Evolutionary conservation across 2,329 filamentous ascomycete species (phyloP), one percentile per base, ranked within the genome.

Genomic region (Sarocladium oryzae): DNA sequence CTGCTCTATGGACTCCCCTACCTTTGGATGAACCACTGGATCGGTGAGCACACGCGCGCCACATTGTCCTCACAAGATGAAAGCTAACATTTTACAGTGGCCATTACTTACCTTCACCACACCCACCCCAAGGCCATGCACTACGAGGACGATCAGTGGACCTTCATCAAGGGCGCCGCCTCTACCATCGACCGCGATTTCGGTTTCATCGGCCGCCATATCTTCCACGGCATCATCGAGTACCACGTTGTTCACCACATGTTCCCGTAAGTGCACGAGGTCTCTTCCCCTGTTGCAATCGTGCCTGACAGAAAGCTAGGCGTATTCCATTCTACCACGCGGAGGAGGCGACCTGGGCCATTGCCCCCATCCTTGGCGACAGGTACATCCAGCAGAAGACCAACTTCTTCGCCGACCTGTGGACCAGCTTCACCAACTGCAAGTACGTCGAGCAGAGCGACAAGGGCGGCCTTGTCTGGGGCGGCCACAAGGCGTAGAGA

Each of bases 281-380:
- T 30, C 28, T 30, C 48, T 52, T 28, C 20, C 7, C 9, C 9
- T 15, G 10, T 24, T 2, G n/a, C 16, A 46, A 24, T 23, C 7
- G 16, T 38, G n/a, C 9, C 24, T 32, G 4, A 33, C 24, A 32
- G 15, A 15, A 15, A 13, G n/a, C n/a, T 16, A 38, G 28, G 26
- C 18, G 30, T 10, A 66, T 66, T 38, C 64, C 64, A 37, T 65
- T 65, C 54, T 66, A 81, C 68, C 69, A 79, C 58, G 77, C 77
- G 23, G 72, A 74, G 53, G 71, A 76, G 60, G 77, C 77, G 20
- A 78, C 75, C 11, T 65, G 70, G 53, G 74, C 76, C 61, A 93
- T 96, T 79, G 89, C 91, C 79, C 81, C 81, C 55, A 78, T 97
- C 66, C 95, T 97, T 86, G 92, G 92, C 65, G 74, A 77, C 60